phyloP scores from a whole-genome alignment of 192 early-diverging fungal genomes.

The Anaeromyces robustus region DNA sequence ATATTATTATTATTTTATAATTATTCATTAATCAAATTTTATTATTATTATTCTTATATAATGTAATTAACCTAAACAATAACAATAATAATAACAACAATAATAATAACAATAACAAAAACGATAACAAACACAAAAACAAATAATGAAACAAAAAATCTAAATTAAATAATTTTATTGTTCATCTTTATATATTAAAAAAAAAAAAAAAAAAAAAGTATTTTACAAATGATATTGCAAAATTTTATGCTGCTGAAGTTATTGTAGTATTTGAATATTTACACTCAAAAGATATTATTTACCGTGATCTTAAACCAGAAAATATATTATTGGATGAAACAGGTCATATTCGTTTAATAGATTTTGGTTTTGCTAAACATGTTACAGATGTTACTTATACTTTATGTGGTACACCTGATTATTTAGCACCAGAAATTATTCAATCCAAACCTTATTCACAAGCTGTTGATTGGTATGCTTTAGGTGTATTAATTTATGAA shows the following conservation, averaged over 20 bases:
- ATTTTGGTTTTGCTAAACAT: conserved; percentile 9
- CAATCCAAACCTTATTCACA: conserved; percentile 11
- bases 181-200: too few relatives aligned
- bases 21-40: too few relatives aligned
- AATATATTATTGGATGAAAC: conserved; percentile 56
- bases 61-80: too few relatives aligned
- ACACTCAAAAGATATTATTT: conserved; percentile 72
- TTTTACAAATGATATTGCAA: conserved; percentile 73
- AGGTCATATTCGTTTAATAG: conserved; percentile 59
- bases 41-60: too few relatives aligned
- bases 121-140: too few relatives aligned
- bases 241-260: conserved; percentile 82
- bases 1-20: too few relatives aligned
- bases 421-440: conserved; percentile 25
- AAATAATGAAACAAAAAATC: too few relatives aligned
- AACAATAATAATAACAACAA: too few relatives aligned
- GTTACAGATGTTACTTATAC: conserved; percentile 47
- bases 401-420: conserved; percentile 37
- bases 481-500: conserved; percentile 22
- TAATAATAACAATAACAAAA: too few relatives aligned
- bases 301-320: conserved; percentile 83
- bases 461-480: conserved; percentile 24
- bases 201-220: conserved; percentile 29
- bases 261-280: conserved; percentile 78
- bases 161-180: too few relatives aligned